Conservation (phyloP, 129 eudicot genomes). For the Helianthus tuberosus region DNA sequence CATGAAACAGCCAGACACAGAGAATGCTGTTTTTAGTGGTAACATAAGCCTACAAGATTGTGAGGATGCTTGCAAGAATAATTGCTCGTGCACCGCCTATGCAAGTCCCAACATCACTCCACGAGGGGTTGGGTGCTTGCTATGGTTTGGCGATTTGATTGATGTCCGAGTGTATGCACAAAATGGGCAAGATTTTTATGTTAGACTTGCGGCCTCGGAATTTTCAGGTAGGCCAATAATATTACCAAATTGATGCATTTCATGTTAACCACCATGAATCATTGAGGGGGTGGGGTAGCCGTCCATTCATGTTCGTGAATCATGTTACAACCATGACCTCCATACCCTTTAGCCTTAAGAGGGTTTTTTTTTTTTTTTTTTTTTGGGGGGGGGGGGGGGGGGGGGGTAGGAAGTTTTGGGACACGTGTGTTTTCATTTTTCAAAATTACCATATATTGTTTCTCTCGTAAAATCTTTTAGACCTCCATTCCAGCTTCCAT, state of each 20-base stretch:
- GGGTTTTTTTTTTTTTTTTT: too few relatives aligned
- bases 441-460: background rate
- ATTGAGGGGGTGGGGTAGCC: too few relatives aligned
- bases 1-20: constrained; percentile 36
- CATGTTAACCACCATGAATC: too few relatives aligned
- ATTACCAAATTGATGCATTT: background rate
- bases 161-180: constrained; percentile 23
- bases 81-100: constrained; percentile 37
- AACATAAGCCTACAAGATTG: constrained; percentile 24
- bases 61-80: constrained; percentile 34
- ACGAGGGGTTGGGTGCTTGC: constrained; percentile 52
- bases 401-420: too few relatives aligned
- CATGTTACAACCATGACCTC: too few relatives aligned
- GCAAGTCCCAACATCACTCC: constrained; percentile 31
- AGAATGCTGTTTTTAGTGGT: background rate
- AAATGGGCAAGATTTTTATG: constrained; percentile 38
- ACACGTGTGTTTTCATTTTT: too few relatives aligned
- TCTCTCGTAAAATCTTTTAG: background rate
- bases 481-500: background rate
- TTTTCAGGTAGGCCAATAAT: constrained; percentile 7
- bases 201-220: constrained; percentile 24
- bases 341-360: too few relatives aligned
- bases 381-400: too few relatives aligned
- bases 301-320: too few relatives aligned
- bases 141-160: constrained; percentile 33